These are phyloP conservation scores for Trichoderma semiorbis DNA, from an alignment of 2,329 filamentous ascomycete species.

Conservation along the genomic window DNA sequence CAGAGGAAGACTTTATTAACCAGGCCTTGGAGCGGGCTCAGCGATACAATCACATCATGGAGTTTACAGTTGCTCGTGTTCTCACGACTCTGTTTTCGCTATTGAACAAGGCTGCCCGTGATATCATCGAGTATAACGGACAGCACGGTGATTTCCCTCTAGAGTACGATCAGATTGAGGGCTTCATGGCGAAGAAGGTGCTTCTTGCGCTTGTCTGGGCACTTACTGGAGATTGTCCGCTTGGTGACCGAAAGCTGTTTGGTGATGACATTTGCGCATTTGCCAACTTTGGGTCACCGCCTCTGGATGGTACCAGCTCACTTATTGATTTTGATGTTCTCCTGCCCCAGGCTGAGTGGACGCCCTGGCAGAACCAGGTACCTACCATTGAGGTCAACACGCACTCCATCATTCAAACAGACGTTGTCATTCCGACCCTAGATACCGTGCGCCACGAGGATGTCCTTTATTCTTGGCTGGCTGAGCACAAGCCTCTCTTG, in stretches of 20 bases:
- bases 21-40: conserved; percentile 73
- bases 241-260: conserved; percentile 82
- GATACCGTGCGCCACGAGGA: conserved; percentile 98
- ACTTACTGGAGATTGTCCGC: conserved; percentile 88
- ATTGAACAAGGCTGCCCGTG: conserved; percentile 87
- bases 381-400: conserved; percentile 96
- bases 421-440: conserved; percentile 95
- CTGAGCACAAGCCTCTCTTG: conserved; percentile 94
- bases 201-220: conserved; percentile 93
- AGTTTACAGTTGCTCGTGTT: conserved; percentile 87
- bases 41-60: conserved; percentile 94
- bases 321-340: conserved; percentile 95
- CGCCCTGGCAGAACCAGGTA: conserved; percentile 90
- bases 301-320: conserved; percentile 72
- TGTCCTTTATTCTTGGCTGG: conserved; percentile 98
- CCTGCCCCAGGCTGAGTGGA: conserved; percentile 84
- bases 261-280: conserved; percentile 80
- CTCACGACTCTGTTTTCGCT: conserved; percentile 93
- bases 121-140: conserved; percentile 91
- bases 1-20: conserved; percentile 74
- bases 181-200: conserved; percentile 89
- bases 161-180: conserved; percentile 83
- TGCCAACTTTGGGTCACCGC: conserved; percentile 81
- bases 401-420: conserved; percentile 94
- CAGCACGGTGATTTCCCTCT: conserved; percentile 93